These are phyloP conservation scores for Solanum megistacrolobum DNA, from an alignment of 257 asterid genomes.

Conservation along the genomic window DNA sequence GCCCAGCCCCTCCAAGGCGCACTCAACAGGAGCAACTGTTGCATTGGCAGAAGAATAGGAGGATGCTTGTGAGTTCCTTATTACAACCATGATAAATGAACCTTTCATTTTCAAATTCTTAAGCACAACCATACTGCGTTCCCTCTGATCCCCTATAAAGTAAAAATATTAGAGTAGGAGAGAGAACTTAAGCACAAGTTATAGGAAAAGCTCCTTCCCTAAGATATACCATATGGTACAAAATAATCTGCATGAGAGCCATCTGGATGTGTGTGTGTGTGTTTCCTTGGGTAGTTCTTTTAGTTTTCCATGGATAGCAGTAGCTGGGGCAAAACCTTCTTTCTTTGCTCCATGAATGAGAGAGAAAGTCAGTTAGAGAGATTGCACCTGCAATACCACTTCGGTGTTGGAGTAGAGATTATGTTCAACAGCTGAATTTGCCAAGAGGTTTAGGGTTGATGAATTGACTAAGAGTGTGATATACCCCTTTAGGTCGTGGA, in stretches of 20 bases:
- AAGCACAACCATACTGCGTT: not conserved
- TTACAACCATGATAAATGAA: not conserved
- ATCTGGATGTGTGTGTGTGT: not conserved
- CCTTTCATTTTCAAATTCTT: not conserved
- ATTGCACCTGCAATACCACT: not conserved
- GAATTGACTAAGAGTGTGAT: not conserved
- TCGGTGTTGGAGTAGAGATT: not conserved
- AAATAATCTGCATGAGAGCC: not conserved
- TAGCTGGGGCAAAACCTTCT: not conserved
- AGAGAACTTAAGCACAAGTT: not conserved
- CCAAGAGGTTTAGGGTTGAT: not conserved
- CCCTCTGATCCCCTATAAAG: not conserved
- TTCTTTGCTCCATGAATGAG: not conserved
- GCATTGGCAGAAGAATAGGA: conserved; percentile 92
- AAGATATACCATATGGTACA: not conserved
- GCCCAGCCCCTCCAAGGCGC: conserved; percentile 75
- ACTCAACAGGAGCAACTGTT: conserved; percentile 94
- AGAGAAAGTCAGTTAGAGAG: not conserved
- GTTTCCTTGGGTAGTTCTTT: not conserved
- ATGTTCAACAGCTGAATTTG: not conserved
- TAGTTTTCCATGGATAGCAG: not conserved
- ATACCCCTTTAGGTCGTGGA: not conserved
- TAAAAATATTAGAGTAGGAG: not conserved
- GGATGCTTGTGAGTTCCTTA: conserved; percentile 75
- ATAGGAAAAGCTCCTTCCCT: not conserved